phyloP scores from a whole-genome alignment of 2,329 filamentous ascomycete species.

The Pseudogymnoascus pannorum region DNA sequence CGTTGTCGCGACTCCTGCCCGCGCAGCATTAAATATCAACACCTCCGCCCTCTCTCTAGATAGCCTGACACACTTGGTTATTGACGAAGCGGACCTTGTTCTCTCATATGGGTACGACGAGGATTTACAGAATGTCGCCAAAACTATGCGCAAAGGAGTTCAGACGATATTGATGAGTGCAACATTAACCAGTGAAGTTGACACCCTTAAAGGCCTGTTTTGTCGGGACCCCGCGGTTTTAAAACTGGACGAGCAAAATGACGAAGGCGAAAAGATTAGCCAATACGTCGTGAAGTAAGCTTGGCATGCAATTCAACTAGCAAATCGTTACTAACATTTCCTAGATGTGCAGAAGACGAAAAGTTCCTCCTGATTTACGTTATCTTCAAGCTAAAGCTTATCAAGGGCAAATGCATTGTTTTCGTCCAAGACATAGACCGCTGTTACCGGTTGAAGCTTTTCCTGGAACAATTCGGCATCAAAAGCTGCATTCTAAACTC shows the following conservation, averaged over 20 bases:
- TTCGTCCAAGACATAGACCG: slow-evolving; percentile 82
- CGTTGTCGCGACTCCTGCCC: slow-evolving; percentile 83
- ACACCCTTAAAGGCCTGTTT: slow-evolving; percentile 77
- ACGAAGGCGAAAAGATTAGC: slow-evolving; percentile 66
- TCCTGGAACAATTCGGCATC: slow-evolving; percentile 94
- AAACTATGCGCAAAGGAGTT: slow-evolving; percentile 71
- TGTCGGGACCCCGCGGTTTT: slow-evolving; percentile 72
- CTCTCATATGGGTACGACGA: slow-evolving; percentile 91
- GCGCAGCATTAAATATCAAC: slow-evolving; percentile 71
- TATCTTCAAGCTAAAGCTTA: slow-evolving; percentile 88
- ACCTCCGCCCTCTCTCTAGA: slow-evolving; percentile 63
- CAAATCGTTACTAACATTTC: slow-evolving; percentile 17
- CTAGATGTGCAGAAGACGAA: slow-evolving; percentile 84
- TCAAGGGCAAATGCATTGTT: slow-evolving; percentile 85
- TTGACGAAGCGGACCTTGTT: slow-evolving; percentile 92
- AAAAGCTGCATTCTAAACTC: slow-evolving; percentile 90
- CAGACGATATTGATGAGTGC: slow-evolving; percentile 94
- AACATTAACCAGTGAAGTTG: slow-evolving; percentile 80
- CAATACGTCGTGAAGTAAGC: slow-evolving; percentile 78
- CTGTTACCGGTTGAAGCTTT: slow-evolving; percentile 89
- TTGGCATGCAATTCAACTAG: background rate
- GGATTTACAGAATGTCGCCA: slow-evolving; percentile 73
- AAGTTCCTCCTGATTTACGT: slow-evolving; percentile 92
- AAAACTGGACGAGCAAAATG: slow-evolving; percentile 75
- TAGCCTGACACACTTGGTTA: slow-evolving; percentile 64